Evolutionary conservation across 2,329 filamentous ascomycete species (phyloP), one percentile per base, ranked within the genome.

Genomic region (Pseudofabraea citricarpa): DNA sequence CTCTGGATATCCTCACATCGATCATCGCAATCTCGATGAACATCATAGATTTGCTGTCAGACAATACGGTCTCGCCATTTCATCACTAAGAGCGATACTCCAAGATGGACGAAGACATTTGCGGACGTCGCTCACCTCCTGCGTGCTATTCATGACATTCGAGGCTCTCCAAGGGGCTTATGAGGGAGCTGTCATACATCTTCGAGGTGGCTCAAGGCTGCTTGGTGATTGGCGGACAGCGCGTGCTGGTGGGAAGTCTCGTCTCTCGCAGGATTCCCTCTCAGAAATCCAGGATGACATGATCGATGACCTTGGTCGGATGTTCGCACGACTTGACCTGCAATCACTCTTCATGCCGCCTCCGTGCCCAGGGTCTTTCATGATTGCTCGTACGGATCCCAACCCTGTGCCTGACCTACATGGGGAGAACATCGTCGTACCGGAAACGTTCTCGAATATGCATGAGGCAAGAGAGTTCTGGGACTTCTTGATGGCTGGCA

Each of bases 211-310:
- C 2, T 59, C 56, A 5, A 47, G 57, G 38, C 45, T 60, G 7
- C 44, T 60, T 8, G 56, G 56, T 15, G 57, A 60, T 27, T 60
- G 57, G 57, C 52, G 57, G 41, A 58, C 55, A 18, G 57, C 57
- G 24, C 50, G 57, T 7, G 47, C 55, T 33, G 57, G 57, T 3
- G 48, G 52, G 45, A 53, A 52, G 29, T 55, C 53, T 8, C 40
- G 56, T 22, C 39, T 60, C n/a, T 60, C 57, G 15, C 57, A 60
- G 35, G 57, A 60, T 40, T 60, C 57, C 5, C 46, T 59, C 18
- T 60, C 57, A 3, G 56, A 60, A 26, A 59, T 60, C 38, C 57
- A 60, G 36, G 57, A 60, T 49, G 57, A 55, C 23, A 40, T 60
- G 10, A 50, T 60, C 12, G 57, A 60, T 47, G 57, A 60, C 41